Conservation (phyloP, 73 alveolate species). For the Uronychia setigera region DNA sequence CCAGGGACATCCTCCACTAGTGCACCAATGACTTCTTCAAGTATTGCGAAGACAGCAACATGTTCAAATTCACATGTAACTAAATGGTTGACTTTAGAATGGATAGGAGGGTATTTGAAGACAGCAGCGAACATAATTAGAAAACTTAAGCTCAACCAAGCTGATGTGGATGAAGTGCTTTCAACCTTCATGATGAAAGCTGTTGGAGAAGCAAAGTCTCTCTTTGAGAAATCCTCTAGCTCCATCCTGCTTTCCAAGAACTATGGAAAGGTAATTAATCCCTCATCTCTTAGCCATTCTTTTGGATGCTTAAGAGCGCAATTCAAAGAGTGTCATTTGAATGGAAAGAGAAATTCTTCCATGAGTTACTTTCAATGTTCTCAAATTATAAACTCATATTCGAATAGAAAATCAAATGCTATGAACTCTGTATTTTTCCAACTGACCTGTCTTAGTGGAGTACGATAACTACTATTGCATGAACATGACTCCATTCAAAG, state of each 20-base stretch:
- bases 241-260: not conserved
- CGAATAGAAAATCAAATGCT: not conserved
- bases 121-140: not conserved
- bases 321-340: not conserved
- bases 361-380: not conserved
- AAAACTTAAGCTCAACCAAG: not conserved
- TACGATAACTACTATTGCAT: slow-evolving; percentile 10
- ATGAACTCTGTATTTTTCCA: not conserved
- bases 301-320: not conserved
- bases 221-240: not conserved
- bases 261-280: slow-evolving; percentile 1
- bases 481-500: slow-evolving; percentile 24
- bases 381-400: not conserved
- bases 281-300: not conserved
- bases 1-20: slow-evolving; percentile 4
- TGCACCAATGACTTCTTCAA: slow-evolving; percentile 9
- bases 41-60: not conserved
- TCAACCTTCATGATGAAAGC: not conserved
- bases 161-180: not conserved
- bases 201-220: not conserved
- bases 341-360: not conserved
- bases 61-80: not conserved
- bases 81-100: not conserved
- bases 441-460: not conserved
- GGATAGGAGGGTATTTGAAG: not conserved